Evolutionary conservation across 2,329 filamentous ascomycete species (phyloP), one percentile per base, ranked within the genome.

Genomic region (Fusarium sp.): DNA sequence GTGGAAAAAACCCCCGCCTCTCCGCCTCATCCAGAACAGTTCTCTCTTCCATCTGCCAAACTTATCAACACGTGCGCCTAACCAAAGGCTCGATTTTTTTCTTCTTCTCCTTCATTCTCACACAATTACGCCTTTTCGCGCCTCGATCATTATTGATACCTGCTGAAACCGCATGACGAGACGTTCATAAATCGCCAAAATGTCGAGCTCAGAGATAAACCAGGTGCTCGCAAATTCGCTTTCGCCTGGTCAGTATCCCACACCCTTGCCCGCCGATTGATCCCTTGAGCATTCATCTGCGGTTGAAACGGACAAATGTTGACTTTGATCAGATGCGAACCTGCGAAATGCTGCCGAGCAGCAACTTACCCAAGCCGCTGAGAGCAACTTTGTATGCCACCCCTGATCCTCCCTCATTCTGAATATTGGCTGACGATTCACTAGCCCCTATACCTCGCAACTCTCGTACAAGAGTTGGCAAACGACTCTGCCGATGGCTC

Each of bases 211-310:
- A 91, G 93, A 98, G 85, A 96, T 98, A 85, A 97, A 95, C 86
- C 91, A 94, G 84, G 95, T 99, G 85, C 91, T 99, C 86, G 90
- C 93, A 83, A 95, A 94, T 85, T 98, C 96, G 81, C 90, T 98
- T 83, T 96, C 94, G 78, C 87, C 94, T 79, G 95, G 96, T 98
- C 85, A 80, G 91, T 82, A 71, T 68, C 66, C 63, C 66, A 61
- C 50, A 39, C 37, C 45, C 39, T 53, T 42, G 36, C 42, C 47
- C 54, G 56, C 59, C 39, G 53, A 54, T 62, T 58, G 41, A 47
- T 45, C 21, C 39, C 49, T 59, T 47, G 7, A 14, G 29, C 51
- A 15, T 33, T 63, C 20, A 50, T 49, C 18, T 55, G 17, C 46
- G 53, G 41, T 37, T n/a, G 43, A 49, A 46, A 55, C 29, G 52